These are phyloP conservation scores for Tuber umbilicatum DNA, from an alignment of 495 filamentous ascomycete species.

Conservation along the genomic window DNA sequence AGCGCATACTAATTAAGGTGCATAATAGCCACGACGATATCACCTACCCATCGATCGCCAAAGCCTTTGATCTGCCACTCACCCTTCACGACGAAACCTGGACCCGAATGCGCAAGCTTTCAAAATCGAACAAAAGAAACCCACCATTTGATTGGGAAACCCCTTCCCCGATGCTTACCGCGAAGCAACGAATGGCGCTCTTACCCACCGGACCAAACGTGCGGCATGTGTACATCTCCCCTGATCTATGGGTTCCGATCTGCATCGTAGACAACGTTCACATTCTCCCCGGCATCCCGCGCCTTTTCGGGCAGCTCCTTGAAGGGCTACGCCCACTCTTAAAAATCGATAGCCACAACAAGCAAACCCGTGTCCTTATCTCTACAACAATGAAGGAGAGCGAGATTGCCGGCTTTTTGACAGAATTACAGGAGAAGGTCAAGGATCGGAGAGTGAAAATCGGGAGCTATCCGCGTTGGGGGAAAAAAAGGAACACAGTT, in stretches of 20 bases:
- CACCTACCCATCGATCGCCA: conserved; percentile 88
- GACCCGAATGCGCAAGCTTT: conserved; percentile 73
- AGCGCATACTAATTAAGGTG: background rate
- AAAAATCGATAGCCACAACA: conserved; percentile 34
- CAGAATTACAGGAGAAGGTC: conserved; percentile 65
- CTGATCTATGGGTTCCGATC: conserved; percentile 85
- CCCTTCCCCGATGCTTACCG: conserved; percentile 67
- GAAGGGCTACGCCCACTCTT: conserved; percentile 66
- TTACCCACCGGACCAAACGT: conserved; percentile 71
- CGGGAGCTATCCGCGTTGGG: conserved; percentile 94
- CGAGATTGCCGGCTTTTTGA: conserved; percentile 71
- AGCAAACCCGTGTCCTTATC: conserved; percentile 53
- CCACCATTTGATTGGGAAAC: conserved; percentile 78
- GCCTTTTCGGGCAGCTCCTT: conserved; percentile 71
- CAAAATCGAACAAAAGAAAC: conserved; percentile 62
- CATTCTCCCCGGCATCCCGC: conserved; percentile 84
- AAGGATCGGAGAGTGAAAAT: conserved; percentile 75
- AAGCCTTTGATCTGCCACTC: conserved; percentile 72
- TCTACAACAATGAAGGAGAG: conserved; percentile 84
- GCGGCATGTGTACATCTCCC: conserved; percentile 64
- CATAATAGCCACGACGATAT: conserved; percentile 74
- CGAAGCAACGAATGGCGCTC: conserved; percentile 82
- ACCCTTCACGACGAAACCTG: conserved; percentile 68
- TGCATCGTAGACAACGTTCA: conserved; percentile 85
- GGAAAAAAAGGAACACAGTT: conserved; percentile 77